Evolutionary conservation across 208 protist genomes (phyloP), one percentile per base, ranked within the genome.

Genomic region (Leishmania tarentolae): DNA sequence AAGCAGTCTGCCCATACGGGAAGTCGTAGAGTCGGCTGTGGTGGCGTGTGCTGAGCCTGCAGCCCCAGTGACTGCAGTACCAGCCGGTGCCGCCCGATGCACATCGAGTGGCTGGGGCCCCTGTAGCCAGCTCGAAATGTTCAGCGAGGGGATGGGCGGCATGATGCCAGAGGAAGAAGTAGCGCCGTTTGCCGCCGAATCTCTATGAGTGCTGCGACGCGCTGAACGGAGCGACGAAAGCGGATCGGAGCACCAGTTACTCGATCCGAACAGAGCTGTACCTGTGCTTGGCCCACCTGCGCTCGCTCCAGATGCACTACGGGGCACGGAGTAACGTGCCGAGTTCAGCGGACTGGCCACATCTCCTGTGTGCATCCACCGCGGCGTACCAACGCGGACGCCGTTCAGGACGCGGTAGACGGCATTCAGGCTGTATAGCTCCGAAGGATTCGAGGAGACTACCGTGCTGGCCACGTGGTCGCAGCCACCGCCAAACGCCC

Each of bases 371-470:
- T 80, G 83, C 75, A 75, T 69, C 76, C 73, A 81, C 35, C 83
- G 83, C 46, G 83, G 83, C 19, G 83, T 86, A 44, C 82, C 75
- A 15, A 79, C 40, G 35, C 78, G 81, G 37, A 73, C 73, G 21
- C 85, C 78, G 61, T 80, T 86, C 56, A 94, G 68, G 9, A 85
- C 77, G 46, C 91, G 91, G 72, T 90, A 82, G 63, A 94, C 35
- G 15, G 87, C 88, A 72, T 94, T 94, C 13, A 79, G 28, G 56
- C 65, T 61, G 81, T 82, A 91, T 40, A 87, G 73, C 69, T 92
- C 91, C 31, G 70, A 56, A 15, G 88, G 71, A 40, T 76, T 83
- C 17, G 71, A 52, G 35, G 79, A 70, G 11, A 79, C 75, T 2
- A 63, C n/a, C 4, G 78, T 65, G 74, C 31, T 19, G 21, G 74